Evolutionary conservation across 371 early-diverging fungal genomes (phyloP).

Genomic region (Apophysomyces sp.): DNA sequence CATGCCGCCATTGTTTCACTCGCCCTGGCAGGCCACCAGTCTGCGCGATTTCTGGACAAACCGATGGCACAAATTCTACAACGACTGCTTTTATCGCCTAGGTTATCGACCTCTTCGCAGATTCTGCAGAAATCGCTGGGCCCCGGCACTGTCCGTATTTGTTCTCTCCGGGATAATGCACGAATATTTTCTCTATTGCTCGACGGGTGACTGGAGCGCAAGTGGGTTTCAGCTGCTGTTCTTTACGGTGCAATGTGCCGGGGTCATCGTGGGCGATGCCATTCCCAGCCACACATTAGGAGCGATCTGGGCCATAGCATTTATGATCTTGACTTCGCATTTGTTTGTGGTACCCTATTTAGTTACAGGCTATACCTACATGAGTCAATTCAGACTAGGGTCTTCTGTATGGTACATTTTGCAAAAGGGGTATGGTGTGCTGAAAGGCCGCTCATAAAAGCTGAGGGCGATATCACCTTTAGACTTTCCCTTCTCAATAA

Average conservation of each 20-base stretch:
- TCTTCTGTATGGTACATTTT: neutral
- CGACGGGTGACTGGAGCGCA: constrained; percentile 28
- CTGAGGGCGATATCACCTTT: neutral
- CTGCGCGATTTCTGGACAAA: constrained; percentile 41
- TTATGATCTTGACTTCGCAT: constrained; percentile 23
- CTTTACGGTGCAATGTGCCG: constrained; percentile 26
- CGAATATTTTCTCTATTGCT: constrained; percentile 36
- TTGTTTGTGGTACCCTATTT: constrained; percentile 21
- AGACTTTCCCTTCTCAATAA: too few relatives aligned
- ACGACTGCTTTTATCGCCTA: constrained; percentile 37
- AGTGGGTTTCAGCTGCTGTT: constrained; percentile 33
- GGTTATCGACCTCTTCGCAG: constrained; percentile 30
- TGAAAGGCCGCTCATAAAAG: neutral
- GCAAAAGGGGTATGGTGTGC: neutral
- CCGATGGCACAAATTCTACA: constrained; percentile 44
- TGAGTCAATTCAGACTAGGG: neutral
- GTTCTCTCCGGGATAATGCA: constrained; percentile 42
- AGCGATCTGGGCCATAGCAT: constrained; percentile 21
- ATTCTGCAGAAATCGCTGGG: constrained; percentile 13
- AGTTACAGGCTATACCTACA: neutral
- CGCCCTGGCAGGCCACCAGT: constrained; percentile 35
- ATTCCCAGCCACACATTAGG: constrained; percentile 18
- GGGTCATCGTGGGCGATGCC: constrained; percentile 31
- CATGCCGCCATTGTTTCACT: constrained; percentile 35
- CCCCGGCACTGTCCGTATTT: constrained; percentile 35